Evolutionary conservation across 345 rosid species (phyloP).

Genomic region (Salix purpurea): DNA sequence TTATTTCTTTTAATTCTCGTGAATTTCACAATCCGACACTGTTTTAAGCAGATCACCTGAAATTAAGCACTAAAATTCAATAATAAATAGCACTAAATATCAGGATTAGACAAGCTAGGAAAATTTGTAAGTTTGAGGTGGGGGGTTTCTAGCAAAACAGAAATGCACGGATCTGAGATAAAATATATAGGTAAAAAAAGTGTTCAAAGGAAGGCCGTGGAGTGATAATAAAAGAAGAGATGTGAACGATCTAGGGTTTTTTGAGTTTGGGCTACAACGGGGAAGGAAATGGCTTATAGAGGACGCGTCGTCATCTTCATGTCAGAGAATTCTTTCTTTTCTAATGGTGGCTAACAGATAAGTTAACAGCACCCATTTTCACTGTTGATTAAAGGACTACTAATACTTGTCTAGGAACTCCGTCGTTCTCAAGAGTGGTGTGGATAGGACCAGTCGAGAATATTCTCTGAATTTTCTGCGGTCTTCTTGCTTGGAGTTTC

Average conservation of each 20-base stretch:
- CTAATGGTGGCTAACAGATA: conserved; percentile 3
- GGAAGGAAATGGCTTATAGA: conserved; percentile 6
- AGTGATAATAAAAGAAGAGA: neutral
- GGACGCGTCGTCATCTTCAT: neutral
- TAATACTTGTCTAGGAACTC: too few species aligned
- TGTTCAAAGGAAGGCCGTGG: neutral
- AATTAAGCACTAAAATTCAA: neutral
- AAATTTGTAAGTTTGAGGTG: neutral
- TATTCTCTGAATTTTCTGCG: neutral
- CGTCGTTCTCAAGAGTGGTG: neutral
- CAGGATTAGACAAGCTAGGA: neutral
- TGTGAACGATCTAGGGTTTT: conserved; percentile 8
- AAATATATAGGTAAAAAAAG: neutral
- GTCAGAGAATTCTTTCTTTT: neutral
- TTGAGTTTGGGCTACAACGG: neutral
- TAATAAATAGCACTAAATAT: neutral
- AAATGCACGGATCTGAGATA: neutral
- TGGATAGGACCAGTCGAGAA: neutral
- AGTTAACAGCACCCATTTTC: neutral
- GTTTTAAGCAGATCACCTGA: neutral
- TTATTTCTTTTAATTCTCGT: neutral
- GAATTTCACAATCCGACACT: neutral
- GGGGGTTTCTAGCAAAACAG: neutral
- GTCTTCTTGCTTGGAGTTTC: neutral
- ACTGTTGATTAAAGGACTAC: neutral